Percentiles rank a stretch among this genome's conserved stretches.
phyloP scores from a whole-genome alignment of 176 grass and related monocot genomes.

The Carex myosuroides region DNA sequence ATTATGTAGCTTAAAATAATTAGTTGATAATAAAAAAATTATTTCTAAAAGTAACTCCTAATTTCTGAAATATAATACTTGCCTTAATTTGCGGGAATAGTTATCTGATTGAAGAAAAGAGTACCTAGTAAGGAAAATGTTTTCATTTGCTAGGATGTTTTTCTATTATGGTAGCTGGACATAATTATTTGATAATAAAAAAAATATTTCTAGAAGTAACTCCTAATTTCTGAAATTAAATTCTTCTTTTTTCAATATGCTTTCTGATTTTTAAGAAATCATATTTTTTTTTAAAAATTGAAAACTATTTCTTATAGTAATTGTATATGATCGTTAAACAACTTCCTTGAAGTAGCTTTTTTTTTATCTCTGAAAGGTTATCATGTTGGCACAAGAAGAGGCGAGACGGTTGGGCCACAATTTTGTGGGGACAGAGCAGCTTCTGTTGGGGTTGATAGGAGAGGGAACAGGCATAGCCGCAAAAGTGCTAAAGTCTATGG shows the following conservation, averaged over 20 bases:
- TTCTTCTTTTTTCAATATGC: neutral
- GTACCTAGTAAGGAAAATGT: neutral
- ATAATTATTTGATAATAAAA: neutral
- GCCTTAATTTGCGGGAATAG: neutral
- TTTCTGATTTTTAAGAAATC: neutral
- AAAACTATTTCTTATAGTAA: neutral
- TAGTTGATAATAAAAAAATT: neutral
- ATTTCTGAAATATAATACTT: neutral
- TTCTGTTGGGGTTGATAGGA: constrained; percentile 78
- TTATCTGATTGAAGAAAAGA: neutral
- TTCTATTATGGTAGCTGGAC: neutral
- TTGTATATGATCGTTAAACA: neutral
- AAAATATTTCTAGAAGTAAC: neutral
- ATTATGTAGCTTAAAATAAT: neutral
- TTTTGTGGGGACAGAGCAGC: constrained; percentile 95
- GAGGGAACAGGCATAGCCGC: constrained; percentile 89
- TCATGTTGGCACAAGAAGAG: constrained; percentile 93
- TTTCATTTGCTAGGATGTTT: neutral
- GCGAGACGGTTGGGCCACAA: constrained; percentile 81
- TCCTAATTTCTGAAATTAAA: neutral
- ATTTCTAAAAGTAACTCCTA: neutral
- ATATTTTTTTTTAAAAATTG: neutral
- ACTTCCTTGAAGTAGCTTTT: neutral
- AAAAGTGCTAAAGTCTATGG: constrained; percentile 92
- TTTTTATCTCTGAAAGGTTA: neutral